Conservation (phyloP, 2,329 filamentous ascomycete species). For the Amphichorda felina region DNA sequence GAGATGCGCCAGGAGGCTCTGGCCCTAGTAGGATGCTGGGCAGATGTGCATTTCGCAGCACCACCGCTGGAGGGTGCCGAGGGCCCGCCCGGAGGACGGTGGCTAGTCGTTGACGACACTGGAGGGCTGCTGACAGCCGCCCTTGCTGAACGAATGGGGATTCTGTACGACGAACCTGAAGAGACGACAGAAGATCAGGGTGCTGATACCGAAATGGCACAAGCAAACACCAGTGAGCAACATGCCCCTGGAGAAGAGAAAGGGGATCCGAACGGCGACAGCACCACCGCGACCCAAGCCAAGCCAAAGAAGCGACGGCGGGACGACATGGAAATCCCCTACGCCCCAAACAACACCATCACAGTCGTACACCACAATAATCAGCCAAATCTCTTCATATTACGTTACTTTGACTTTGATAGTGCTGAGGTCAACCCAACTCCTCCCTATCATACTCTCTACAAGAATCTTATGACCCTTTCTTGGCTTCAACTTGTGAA, state of each 20-base stretch:
- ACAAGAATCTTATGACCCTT: slow-evolving; percentile 68
- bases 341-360: slow-evolving; percentile 59
- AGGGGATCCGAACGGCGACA: background rate
- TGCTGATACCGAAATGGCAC: slow-evolving; percentile 15
- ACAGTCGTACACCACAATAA: slow-evolving; percentile 72
- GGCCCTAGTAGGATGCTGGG: slow-evolving; percentile 76
- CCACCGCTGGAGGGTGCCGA: slow-evolving; percentile 11
- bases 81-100: slow-evolving; percentile 36
- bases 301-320: slow-evolving; percentile 13
- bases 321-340: slow-evolving; percentile 51
- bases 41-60: slow-evolving; percentile 63
- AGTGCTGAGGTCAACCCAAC: slow-evolving; percentile 46
- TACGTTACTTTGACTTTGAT: slow-evolving; percentile 87
- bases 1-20: slow-evolving; percentile 79
- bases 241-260: slow-evolving; percentile 4
- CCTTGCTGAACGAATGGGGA: slow-evolving; percentile 79
- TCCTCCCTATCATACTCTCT: slow-evolving; percentile 61
- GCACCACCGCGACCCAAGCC: background rate
- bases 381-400: slow-evolving; percentile 75
- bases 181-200: slow-evolving; percentile 8
- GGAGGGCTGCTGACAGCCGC: slow-evolving; percentile 72
- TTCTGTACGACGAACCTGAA: slow-evolving; percentile 41
- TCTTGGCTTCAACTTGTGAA: slow-evolving; percentile 87
- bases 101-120: slow-evolving; percentile 79
- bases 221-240: background rate